Evolutionary conservation across 148 eudicot genomes (phyloP), one percentile per base, ranked within the genome.

Genomic region (Vaccinium myrtillus): DNA sequence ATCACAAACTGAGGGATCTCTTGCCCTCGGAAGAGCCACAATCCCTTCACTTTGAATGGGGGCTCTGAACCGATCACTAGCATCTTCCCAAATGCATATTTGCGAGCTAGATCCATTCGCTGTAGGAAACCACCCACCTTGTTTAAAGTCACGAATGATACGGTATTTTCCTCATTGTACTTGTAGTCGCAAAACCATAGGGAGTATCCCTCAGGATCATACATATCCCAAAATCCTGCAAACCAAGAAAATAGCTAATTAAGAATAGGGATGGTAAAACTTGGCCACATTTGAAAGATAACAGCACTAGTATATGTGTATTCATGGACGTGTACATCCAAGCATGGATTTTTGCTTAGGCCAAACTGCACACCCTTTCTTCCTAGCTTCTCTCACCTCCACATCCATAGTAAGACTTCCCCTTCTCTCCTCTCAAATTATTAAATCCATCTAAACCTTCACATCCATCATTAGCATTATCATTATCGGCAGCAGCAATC

Each of bases 201-300:
- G 23, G 71, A 65, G 71, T 65, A 65, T 65, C 71, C 92, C 78
- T 92, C 93, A 0, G 96, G 92, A 51, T 93, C 96, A 71, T 91
- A 93, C 94, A 93, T 93, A 78, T 93, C 96, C 96, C 94, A 92
- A 69, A 93, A 93, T 76, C 96, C 96, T 93, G 89, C 32, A 83
- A 65, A 65, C 67, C 30, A 84, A 53, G 49, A 51, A 49, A 30
- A 80, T 49, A n/a, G 77, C 23, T 32, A 65, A n/a, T 65, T 9
- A 65, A 65, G 71, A 65, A 65, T 3, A 23, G 11, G 71, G 30
- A 23, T 23, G 30, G 23, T 65, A 65, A 13, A 23, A 65, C 13
- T 65, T 23, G 30, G 30, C 14, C 71, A 23, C 71, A 23, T 65
- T 65, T 65, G 30, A 65, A 23, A 65, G 71, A 65, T 65, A 6